These are phyloP conservation scores for Gaertneriomyces semiglobifer DNA, from an alignment of 192 early-diverging fungal genomes.

Conservation along the genomic window DNA sequence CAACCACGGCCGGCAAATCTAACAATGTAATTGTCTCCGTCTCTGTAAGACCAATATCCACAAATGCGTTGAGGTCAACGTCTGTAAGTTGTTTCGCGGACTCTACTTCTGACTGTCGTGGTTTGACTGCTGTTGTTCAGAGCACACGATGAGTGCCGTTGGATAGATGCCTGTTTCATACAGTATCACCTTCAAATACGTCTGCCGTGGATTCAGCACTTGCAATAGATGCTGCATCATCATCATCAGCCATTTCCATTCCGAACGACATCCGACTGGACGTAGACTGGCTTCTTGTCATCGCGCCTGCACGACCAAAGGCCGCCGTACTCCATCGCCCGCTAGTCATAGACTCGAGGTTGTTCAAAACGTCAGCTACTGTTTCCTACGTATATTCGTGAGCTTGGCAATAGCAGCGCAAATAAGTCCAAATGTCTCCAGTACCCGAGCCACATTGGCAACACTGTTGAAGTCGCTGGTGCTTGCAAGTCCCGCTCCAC, in stretches of 20 bases:
- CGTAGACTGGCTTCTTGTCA: conserved; percentile 27
- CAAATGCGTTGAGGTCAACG: conserved; percentile 30
- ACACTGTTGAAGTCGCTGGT: conserved; percentile 27
- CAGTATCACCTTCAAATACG: conserved; percentile 5
- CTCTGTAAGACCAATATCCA: conserved; percentile 47
- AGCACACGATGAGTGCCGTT: conserved; percentile 2
- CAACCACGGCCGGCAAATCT: conserved; percentile 41
- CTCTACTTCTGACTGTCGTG: neutral
- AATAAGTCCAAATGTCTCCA: neutral
- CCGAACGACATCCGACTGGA: conserved; percentile 34
- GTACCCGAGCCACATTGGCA: conserved; percentile 31
- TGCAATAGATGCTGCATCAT: conserved; percentile 22
- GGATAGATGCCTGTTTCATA: neutral
- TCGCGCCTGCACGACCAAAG: conserved; percentile 31
- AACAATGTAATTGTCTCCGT: conserved; percentile 48
- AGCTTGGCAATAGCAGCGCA: neutral
- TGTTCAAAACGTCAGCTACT: conserved; percentile 50
- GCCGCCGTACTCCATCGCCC: conserved; percentile 41
- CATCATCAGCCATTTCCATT: conserved; percentile 34
- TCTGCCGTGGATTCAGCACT: conserved; percentile 31
- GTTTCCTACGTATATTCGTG: conserved; percentile 36
- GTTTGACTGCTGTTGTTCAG: conserved; percentile 6
- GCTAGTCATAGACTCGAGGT: conserved; percentile 45
- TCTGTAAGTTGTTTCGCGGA: conserved; percentile 8
- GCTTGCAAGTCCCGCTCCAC: conserved; percentile 24